Conservation (phyloP, 768 basidiomycete species). For the Punctularia strigosozonata region DNA sequence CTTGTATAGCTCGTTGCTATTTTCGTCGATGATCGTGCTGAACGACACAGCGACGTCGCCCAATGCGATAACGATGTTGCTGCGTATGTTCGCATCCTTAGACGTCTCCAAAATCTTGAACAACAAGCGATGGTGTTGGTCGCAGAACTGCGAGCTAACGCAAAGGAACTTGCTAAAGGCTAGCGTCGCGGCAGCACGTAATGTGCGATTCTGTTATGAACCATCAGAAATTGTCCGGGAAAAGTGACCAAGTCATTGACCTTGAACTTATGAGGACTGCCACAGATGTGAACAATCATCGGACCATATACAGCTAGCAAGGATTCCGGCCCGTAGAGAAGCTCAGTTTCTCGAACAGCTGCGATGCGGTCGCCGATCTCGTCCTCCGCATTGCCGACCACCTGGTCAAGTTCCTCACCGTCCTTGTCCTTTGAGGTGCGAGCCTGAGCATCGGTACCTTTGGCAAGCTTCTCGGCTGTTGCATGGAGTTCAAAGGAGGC, state of each 20-base stretch:
- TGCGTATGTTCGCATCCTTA: slow-evolving; percentile 79
- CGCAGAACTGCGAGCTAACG: slow-evolving; percentile 89
- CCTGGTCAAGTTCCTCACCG: slow-evolving; percentile 88
- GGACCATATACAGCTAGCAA: slow-evolving; percentile 81
- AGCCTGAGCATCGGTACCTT: slow-evolving; percentile 22
- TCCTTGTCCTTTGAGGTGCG: slow-evolving; percentile 37
- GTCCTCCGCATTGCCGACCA: slow-evolving; percentile 95
- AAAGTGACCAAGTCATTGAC: slow-evolving; percentile 23
- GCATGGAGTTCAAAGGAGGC: too few species aligned
- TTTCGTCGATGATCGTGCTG: slow-evolving; percentile 94
- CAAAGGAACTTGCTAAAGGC: slow-evolving; percentile 95
- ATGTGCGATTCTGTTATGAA: slow-evolving; percentile 57
- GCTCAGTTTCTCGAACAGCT: slow-evolving; percentile 71
- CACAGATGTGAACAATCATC: slow-evolving; percentile 82
- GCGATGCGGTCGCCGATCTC: slow-evolving; percentile 93
- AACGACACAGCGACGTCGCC: slow-evolving; percentile 99
- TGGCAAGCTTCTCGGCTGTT: slow-evolving; percentile 50
- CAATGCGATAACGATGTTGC: slow-evolving; percentile 95
- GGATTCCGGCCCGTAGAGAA: slow-evolving; percentile 75
- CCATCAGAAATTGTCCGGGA: background rate
- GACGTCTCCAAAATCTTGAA: slow-evolving; percentile 94
- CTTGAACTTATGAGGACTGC: slow-evolving; percentile 86
- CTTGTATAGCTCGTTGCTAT: slow-evolving; percentile 89
- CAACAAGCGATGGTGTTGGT: slow-evolving; percentile 73
- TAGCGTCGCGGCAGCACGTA: slow-evolving; percentile 79